Conservation (phyloP, 2,329 filamentous ascomycete species). For the Sporothrix euskadiensis region DNA sequence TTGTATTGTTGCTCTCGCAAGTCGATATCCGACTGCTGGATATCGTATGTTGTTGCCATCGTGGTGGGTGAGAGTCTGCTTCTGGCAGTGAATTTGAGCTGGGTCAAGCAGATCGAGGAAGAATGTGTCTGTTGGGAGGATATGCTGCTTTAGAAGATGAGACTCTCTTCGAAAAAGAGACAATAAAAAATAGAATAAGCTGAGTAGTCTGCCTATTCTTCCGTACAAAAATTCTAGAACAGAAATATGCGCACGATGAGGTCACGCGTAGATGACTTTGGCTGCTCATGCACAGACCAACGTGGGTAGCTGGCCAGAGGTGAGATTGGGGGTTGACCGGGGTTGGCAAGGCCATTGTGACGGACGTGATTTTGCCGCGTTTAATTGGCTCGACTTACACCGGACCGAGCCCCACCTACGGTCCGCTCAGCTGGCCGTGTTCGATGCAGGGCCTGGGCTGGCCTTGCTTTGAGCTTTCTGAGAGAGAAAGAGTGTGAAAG, state of each 20-base stretch:
- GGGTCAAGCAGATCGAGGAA: too few relatives aligned
- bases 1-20: not conserved
- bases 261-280: not conserved
- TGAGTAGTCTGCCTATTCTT: not conserved
- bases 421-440: not conserved
- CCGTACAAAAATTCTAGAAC: not conserved
- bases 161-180: too few relatives aligned
- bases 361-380: not conserved
- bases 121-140: too few relatives aligned
- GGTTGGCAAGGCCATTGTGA: too few relatives aligned
- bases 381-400: not conserved
- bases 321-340: not conserved
- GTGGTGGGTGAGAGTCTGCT: not conserved
- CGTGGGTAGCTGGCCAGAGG: not conserved
- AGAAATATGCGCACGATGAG: not conserved
- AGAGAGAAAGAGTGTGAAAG: not conserved
- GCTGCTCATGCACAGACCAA: not conserved
- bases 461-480: not conserved
- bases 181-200: too few relatives aligned
- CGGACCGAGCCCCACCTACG: constrained; percentile 11
- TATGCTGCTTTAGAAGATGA: too few relatives aligned
- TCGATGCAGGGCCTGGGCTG: too few relatives aligned
- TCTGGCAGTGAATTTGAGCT: too few relatives aligned
- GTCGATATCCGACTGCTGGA: constrained; percentile 1
- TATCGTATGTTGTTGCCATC: not conserved